These are phyloP conservation scores for Penicillium argentinense DNA, from an alignment of 495 filamentous ascomycete genomes.

Conservation along the genomic window DNA sequence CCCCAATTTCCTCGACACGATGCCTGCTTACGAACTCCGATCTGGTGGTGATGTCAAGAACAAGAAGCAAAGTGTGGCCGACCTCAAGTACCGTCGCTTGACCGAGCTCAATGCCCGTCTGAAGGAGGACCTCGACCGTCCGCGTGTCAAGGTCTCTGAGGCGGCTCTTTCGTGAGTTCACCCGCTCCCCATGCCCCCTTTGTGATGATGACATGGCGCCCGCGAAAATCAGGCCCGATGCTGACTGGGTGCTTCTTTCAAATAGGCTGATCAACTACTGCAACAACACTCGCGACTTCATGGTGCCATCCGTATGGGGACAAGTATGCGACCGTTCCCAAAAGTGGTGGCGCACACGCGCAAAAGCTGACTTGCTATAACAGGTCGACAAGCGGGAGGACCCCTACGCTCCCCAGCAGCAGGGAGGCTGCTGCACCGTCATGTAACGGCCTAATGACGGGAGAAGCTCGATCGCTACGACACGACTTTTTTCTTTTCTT, in stretches of 20 bases:
- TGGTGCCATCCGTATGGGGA: constrained; percentile 98
- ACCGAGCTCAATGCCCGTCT: constrained; percentile 94
- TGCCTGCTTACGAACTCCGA: constrained; percentile 57
- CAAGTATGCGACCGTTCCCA: constrained; percentile 56
- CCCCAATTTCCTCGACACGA: constrained; percentile 25
- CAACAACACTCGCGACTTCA: constrained; percentile 94
- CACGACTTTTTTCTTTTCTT: constrained; percentile 22
- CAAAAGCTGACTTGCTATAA: constrained; percentile 15
- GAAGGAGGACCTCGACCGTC: constrained; percentile 90
- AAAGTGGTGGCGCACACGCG: constrained; percentile 4
- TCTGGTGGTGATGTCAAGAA: constrained; percentile 73
- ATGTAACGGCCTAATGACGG: constrained; percentile 66
- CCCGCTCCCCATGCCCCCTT: constrained; percentile 2
- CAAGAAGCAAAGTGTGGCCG: constrained; percentile 99
- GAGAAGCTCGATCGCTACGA: constrained; percentile 37
- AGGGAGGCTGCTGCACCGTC: constrained; percentile 85
- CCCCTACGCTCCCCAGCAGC: constrained; percentile 93
- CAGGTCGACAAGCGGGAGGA: constrained; percentile 89
- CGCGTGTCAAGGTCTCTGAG: constrained; percentile 92
- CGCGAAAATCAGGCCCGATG: background rate
- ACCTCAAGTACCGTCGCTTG: constrained; percentile 92
- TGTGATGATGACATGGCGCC: constrained; percentile 4
- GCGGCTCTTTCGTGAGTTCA: constrained; percentile 82
- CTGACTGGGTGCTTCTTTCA: constrained; percentile 15
- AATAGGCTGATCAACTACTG: constrained; percentile 93